phyloP scores from a whole-genome alignment of 352 stramenopile genomes.

The Globisporangium megalacanthum region DNA sequence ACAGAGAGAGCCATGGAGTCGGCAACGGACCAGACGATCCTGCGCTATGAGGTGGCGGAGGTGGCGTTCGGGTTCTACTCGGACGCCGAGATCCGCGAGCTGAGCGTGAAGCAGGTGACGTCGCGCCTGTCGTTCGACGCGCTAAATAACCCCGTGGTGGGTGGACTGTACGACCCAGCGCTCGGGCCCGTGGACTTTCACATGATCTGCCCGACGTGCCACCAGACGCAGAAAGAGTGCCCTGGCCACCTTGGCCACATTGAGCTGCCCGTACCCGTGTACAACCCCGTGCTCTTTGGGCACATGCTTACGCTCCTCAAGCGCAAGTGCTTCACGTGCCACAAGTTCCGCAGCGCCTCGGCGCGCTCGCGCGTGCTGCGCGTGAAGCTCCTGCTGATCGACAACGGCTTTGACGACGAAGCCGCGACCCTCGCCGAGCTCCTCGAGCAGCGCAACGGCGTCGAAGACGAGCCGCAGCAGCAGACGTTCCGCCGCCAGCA shows the following conservation, averaged over 20 bases:
- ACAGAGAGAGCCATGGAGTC: conserved; percentile 49
- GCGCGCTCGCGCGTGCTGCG: conserved; percentile 72
- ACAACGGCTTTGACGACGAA: conserved; percentile 85
- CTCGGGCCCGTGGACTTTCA: conserved; percentile 92
- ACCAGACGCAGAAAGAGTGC: conserved; percentile 93
- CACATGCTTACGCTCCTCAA: conserved; percentile 95
- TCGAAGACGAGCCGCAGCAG: conserved; percentile 71
- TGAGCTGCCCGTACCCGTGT: conserved; percentile 97
- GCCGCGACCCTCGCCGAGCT: conserved; percentile 69
- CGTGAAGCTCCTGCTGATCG: conserved; percentile 90
- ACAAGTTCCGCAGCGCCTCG: conserved; percentile 91
- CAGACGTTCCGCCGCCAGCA: conserved; percentile 78
- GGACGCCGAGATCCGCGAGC: conserved; percentile 94
- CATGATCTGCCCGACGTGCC: conserved; percentile 95
- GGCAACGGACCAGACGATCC: conserved; percentile 86
- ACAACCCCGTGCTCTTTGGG: conserved; percentile 97
- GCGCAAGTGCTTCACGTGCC: conserved; percentile 98
- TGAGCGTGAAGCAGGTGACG: conserved; percentile 97
- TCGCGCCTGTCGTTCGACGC: conserved; percentile 93
- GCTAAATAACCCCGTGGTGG: conserved; percentile 92
- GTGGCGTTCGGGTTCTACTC: conserved; percentile 96
- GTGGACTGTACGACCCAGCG: conserved; percentile 96
- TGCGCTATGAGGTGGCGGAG: conserved; percentile 88
- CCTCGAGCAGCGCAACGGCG: conserved; percentile 81
- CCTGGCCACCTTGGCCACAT: conserved; percentile 99